phyloP scores from a whole-genome alignment of 2,329 filamentous ascomycete genomes.

The Chrysosporium keratinophilum region DNA sequence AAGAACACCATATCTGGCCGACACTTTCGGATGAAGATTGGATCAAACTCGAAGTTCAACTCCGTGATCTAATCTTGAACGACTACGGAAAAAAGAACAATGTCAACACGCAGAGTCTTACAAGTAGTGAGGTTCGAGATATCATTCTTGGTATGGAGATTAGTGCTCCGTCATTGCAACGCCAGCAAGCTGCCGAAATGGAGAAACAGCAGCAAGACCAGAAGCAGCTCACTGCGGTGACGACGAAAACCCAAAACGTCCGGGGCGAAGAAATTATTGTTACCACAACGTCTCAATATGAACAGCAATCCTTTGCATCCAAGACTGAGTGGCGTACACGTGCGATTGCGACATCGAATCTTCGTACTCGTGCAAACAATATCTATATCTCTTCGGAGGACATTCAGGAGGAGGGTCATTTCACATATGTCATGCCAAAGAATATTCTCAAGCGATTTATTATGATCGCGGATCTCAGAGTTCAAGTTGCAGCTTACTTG shows the following conservation, averaged over 20 bases:
- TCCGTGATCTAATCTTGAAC: conserved; percentile 91
- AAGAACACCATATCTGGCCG: conserved; percentile 98
- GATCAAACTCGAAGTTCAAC: conserved; percentile 97
- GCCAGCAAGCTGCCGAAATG: conserved; percentile 95
- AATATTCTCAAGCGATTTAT: conserved; percentile 98
- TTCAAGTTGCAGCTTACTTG: conserved; percentile 91
- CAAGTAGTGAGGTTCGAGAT: conserved; percentile 91
- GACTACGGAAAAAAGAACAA: conserved; percentile 99
- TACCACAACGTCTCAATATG: conserved; percentile 94
- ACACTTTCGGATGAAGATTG: conserved; percentile 89
- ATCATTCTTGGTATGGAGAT: conserved; percentile 99
- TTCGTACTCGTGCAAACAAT: conserved; percentile 89
- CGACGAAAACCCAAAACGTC: conserved; percentile 95
- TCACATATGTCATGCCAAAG: conserved; percentile 98
- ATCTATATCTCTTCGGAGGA: conserved; percentile 98
- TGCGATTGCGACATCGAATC: conserved; percentile 90
- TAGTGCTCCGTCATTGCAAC: conserved; percentile 91
- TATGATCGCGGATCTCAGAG: conserved; percentile 87
- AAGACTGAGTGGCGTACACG: conserved; percentile 98
- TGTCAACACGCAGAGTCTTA: conserved; percentile 94
- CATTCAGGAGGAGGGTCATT: conserved; percentile 72
- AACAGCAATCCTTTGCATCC: conserved; percentile 93
- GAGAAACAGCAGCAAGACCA: conserved; percentile 98
- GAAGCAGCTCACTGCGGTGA: conserved; percentile 89
- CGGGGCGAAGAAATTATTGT: conserved; percentile 97